Conservation (phyloP, 1,284 basidiomycete genomes). For the Trametes polyzona region DNA sequence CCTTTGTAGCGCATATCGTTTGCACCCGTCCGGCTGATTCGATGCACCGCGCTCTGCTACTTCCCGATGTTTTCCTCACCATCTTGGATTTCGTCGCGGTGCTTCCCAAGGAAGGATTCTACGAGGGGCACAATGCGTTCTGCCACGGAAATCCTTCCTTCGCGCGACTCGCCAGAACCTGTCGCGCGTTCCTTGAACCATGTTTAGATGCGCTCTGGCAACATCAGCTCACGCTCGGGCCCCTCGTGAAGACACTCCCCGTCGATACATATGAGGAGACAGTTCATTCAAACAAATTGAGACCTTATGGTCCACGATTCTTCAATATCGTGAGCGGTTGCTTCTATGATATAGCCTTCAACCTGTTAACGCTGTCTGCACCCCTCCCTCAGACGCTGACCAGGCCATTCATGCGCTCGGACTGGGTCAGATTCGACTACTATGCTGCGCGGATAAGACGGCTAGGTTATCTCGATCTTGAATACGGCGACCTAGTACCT, state of each 20-base stretch:
- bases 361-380: neutral
- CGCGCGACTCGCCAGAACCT: neutral
- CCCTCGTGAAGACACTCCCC: neutral
- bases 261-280: neutral
- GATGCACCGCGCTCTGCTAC: constrained; percentile 2
- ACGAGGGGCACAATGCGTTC: neutral
- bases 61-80: neutral
- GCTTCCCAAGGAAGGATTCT: neutral
- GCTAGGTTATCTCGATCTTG: neutral
- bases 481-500: neutral
- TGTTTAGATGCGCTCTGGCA: neutral
- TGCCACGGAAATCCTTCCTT: neutral
- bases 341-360: neutral
- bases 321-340: neutral
- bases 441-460: neutral
- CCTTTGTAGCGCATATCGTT: no score
- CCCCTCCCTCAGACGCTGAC: neutral
- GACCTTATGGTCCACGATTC: no score
- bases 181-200: neutral
- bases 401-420: neutral
- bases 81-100: constrained; percentile 1
- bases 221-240: neutral
- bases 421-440: constrained; percentile 6
- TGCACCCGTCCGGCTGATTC: no score
- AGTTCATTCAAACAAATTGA: no score